Evolutionary conservation across 352 stramenopile species (phyloP).

Genomic region (Phytophthora colocasiae): DNA sequence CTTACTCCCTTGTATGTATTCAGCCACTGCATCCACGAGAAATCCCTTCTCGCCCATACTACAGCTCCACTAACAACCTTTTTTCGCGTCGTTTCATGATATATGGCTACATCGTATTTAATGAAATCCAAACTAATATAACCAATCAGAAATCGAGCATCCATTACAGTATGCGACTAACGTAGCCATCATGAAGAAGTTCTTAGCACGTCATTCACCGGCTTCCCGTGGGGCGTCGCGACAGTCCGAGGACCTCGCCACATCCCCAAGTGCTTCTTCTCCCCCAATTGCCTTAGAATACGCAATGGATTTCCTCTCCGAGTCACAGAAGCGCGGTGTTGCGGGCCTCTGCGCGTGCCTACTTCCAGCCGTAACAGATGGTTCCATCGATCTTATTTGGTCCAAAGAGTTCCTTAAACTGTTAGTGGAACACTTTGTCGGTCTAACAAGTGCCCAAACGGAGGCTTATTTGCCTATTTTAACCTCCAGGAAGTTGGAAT

Average conservation of each 20-base stretch:
- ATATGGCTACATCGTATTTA: constrained; percentile 19
- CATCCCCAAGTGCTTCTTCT: constrained; percentile 5
- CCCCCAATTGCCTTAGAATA: constrained; percentile 17
- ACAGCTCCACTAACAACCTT: not conserved
- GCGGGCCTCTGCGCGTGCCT: constrained; percentile 73
- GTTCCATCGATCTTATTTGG: constrained; percentile 62
- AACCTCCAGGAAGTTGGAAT: constrained; percentile 33
- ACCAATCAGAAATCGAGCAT: constrained; percentile 24
- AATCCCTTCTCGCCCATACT: constrained; percentile 65
- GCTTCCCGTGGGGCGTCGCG: constrained; percentile 1
- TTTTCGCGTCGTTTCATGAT: constrained; percentile 22
- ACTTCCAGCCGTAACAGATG: constrained; percentile 70
- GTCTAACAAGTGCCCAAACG: constrained; percentile 54
- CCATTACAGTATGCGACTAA: constrained; percentile 24
- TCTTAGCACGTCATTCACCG: constrained; percentile 17
- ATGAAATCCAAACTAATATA: not conserved
- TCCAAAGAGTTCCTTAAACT: constrained; percentile 71
- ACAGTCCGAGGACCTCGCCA: not conserved
- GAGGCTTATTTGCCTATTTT: constrained; percentile 83
- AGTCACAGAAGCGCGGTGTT: constrained; percentile 72
- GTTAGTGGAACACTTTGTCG: constrained; percentile 68
- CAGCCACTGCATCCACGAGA: constrained; percentile 71
- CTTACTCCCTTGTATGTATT: constrained; percentile 66
- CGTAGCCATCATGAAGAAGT: constrained; percentile 34
- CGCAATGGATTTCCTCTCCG: constrained; percentile 46